Evolutionary conservation across 2,329 filamentous ascomycete genomes (phyloP).

Genomic region (Zymoseptoria tritici): DNA sequence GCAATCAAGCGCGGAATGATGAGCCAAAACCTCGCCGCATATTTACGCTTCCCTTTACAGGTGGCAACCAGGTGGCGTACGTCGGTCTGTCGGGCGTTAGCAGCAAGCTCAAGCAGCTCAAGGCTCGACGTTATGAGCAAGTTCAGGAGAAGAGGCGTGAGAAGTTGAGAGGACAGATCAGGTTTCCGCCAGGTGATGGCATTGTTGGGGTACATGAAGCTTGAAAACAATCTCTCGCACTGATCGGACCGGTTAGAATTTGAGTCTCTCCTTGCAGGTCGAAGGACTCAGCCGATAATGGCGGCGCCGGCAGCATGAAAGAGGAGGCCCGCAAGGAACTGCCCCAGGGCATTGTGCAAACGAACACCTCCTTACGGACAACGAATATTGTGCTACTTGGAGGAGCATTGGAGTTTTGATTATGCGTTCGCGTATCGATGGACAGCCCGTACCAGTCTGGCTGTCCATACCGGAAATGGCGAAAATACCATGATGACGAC

Average conservation of each 20-base stretch:
- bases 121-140: constrained; percentile 37
- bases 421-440: background rate
- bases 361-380: no score
- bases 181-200: background rate
- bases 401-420: background rate
- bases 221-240: no score
- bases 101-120: constrained; percentile 39
- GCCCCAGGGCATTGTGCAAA: no score
- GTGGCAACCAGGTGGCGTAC: constrained; percentile 43
- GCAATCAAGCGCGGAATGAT: constrained; percentile 15
- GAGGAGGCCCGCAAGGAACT: no score
- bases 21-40: constrained; percentile 8
- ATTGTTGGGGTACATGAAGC: background rate
- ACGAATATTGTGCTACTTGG: background rate
- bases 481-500: background rate
- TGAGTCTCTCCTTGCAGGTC: no score
- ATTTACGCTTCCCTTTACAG: constrained; percentile 19
- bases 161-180: constrained; percentile 49
- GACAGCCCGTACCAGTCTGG: background rate
- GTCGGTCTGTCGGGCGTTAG: constrained; percentile 45
- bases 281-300: no score
- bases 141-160: constrained; percentile 47
- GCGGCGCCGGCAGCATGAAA: no score
- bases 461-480: background rate
- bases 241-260: no score